These are phyloP conservation scores for Phycomyces nitens DNA, from an alignment of 192 early-diverging fungal species.

Conservation along the genomic window DNA sequence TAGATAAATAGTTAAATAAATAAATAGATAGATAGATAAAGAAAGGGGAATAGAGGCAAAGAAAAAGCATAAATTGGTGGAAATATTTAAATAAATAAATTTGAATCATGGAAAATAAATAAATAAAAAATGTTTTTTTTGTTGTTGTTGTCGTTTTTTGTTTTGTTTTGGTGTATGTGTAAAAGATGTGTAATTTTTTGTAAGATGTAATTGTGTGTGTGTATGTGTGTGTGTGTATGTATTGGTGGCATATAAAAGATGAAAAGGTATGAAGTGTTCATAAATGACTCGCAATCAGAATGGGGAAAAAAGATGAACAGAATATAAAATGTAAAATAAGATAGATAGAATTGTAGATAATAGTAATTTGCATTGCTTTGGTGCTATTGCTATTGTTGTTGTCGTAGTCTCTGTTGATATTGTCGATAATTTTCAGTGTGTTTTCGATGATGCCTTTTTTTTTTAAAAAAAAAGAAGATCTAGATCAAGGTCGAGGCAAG, in stretches of 20 bases:
- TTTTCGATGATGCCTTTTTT: too few relatives aligned
- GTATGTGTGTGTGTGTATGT: neutral
- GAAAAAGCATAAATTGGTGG: too few relatives aligned
- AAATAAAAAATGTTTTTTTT: neutral
- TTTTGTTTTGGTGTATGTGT: neutral
- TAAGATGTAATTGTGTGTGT: neutral
- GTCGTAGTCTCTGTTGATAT: too few relatives aligned
- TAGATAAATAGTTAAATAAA: neutral
- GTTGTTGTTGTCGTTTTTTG: neutral
- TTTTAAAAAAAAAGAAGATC: neutral
- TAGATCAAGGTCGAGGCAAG: neutral
- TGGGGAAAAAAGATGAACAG: too few relatives aligned
- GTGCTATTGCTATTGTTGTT: too few relatives aligned
- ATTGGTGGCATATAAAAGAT: neutral
- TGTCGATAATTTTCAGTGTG: too few relatives aligned
- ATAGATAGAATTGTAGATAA: neutral
- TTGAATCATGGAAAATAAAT: too few relatives aligned
- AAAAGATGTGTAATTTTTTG: too few relatives aligned
- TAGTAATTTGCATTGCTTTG: too few relatives aligned
- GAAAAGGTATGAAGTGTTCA: too few relatives aligned
- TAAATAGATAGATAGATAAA: neutral
- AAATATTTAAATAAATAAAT: too few relatives aligned
- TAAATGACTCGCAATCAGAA: too few relatives aligned
- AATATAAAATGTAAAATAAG: constrained; percentile 3
- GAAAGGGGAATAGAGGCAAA: neutral